Base-by-base conservation (phyloP, 139 green algal genomes). In the Pleodorina starrii region DNA sequence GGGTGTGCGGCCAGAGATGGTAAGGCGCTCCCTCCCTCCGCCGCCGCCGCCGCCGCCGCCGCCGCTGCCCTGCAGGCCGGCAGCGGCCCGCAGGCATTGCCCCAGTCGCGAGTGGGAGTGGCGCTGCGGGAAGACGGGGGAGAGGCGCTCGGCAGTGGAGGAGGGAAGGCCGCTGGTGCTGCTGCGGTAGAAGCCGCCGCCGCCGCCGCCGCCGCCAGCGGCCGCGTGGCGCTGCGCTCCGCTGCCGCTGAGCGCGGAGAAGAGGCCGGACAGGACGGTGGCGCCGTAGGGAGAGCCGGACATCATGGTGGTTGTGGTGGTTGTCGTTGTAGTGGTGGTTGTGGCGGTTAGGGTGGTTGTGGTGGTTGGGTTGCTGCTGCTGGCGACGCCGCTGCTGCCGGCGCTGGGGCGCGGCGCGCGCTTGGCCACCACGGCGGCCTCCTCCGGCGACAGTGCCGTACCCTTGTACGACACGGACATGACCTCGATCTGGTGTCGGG, bases 391-490 rank as follows among this genome's bases (percentile, higher is more conserved):
- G 75, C 44, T n/a, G 75, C 44, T 66, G 75, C 32, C 32, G 74
- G 11, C 48, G 48, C 23, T 43, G 46, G 12, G 17, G 32, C 76
- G 76, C 0, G 76, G 76, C 27, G 12, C 76, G 29, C 48, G 76
- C 32, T 46, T 44, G 29, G 48, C 76, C 76, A 84, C 16, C 32
- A 69, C 76, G 21, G 76, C 76, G 6, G 76, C 46, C 76, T 84
- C 76, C 76, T 84, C 76, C 27, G 44, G 29, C 23, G 76, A 36
- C 48, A 84, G 46, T 21, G 32, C 48, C n/a, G 76, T 43, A 38
- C 50, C 76, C 76, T 84, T 84, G 46, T 84, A 84, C 76, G 76
- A 84, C 48, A 84, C 76, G 1, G 76, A 84, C 48, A 84, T 42
- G 46, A 84, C 46, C 46, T 84, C 76, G 48, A 84, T 84, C 76